Conservation (phyloP, 2,329 filamentous ascomycete species). For the Beauveria scarabaeidicola region DNA sequence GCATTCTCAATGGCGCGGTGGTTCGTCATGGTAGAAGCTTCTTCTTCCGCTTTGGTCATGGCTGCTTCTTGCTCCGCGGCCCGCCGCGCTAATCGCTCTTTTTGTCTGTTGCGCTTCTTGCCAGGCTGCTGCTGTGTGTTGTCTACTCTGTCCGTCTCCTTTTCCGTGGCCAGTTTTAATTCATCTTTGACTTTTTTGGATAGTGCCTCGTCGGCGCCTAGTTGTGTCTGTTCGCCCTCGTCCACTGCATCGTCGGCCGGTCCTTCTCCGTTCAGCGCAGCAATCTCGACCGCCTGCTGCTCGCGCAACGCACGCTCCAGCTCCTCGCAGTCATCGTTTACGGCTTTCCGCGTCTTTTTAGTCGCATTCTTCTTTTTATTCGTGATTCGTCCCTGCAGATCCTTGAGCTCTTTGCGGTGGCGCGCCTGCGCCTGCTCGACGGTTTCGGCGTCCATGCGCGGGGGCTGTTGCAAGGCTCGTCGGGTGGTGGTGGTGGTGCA, state of each 20-base stretch:
- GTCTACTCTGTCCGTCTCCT: neutral
- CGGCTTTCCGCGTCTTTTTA: slow-evolving; percentile 71
- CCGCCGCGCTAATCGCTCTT: slow-evolving; percentile 80
- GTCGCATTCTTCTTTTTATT: slow-evolving; percentile 96
- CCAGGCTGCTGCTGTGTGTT: slow-evolving; percentile 18
- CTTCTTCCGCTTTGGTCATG: slow-evolving; percentile 58
- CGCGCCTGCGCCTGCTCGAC: slow-evolving; percentile 71
- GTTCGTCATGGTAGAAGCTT: slow-evolving; percentile 68
- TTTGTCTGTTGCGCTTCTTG: slow-evolving; percentile 84
- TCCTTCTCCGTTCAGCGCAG: slow-evolving; percentile 27
- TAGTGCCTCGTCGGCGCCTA: slow-evolving; percentile 15
- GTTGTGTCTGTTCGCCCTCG: slow-evolving; percentile 14
- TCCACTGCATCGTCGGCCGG: slow-evolving; percentile 14
- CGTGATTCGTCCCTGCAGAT: slow-evolving; percentile 76
- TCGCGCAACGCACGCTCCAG: slow-evolving; percentile 60
- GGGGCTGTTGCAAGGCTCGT: neutral
- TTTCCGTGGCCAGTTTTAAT: slow-evolving; percentile 13
- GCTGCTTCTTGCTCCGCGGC: slow-evolving; percentile 74
- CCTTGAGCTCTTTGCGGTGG: slow-evolving; percentile 82
- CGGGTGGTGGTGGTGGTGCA: neutral
- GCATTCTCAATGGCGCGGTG: slow-evolving; percentile 60
- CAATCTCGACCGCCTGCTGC: slow-evolving; percentile 55
- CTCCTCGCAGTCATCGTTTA: slow-evolving; percentile 67
- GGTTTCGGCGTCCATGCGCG: slow-evolving; percentile 32
- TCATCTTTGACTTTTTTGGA: slow-evolving; percentile 16